A percentile compares a stretch with the other conserved stretches of the same genome.
Conservation (phyloP, 805 yeast species). For the Wickerhamiella shivajii region DNA sequence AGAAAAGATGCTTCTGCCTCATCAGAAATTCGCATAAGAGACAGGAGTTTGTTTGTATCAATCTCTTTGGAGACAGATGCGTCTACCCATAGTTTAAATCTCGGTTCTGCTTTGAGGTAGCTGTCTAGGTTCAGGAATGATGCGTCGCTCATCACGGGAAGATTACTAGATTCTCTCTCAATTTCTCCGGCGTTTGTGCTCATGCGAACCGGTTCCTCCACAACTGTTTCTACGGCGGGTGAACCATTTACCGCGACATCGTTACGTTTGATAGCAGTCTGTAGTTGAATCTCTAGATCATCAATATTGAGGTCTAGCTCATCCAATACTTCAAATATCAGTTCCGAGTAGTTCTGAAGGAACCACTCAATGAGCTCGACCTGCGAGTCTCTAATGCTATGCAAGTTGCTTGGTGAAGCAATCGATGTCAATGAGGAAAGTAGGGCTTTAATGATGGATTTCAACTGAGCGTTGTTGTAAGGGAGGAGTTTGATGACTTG, state of each 20-base stretch:
- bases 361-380: conserved; percentile 30
- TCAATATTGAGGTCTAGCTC: conserved; percentile 22
- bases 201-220: neutral
- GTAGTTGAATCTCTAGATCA: conserved; percentile 47
- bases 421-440: too few relatives aligned
- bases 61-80: conserved; percentile 10
- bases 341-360: conserved; percentile 25
- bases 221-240: neutral
- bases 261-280: conserved; percentile 37
- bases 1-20: conserved; percentile 23
- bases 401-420: too few relatives aligned
- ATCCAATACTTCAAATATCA: conserved; percentile 8
- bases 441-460: neutral
- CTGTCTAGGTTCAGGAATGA: conserved; percentile 12
- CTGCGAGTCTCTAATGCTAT: conserved; percentile 25
- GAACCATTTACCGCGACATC: conserved; percentile 8
- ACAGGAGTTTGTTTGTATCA: conserved; percentile 11
- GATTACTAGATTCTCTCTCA: conserved; percentile 3
- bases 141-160: conserved; percentile 6
- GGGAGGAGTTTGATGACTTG: conserved; percentile 14
- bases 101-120: conserved; percentile 4
- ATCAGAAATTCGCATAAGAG: conserved; percentile 13
- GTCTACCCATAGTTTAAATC: conserved; percentile 17
- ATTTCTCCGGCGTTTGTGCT: neutral
- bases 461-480: conserved; percentile 4